These are phyloP conservation scores for Rickenella mellea DNA, from an alignment of 768 basidiomycete genomes.

Conservation along the genomic window DNA sequence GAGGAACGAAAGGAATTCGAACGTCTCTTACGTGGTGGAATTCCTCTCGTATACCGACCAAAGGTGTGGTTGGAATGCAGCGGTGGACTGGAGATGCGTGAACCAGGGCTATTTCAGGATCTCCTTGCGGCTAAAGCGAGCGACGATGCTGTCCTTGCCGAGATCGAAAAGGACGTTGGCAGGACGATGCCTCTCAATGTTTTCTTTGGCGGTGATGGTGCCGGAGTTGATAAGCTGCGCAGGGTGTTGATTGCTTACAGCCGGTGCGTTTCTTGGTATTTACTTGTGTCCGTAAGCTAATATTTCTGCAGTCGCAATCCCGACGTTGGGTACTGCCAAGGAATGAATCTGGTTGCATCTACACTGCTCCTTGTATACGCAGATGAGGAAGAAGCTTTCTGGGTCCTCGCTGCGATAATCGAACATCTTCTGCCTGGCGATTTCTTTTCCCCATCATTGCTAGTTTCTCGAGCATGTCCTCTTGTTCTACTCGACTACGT, in stretches of 20 bases:
- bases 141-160: conserved; percentile 43
- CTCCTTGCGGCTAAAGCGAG: conserved; percentile 48
- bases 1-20: conserved; percentile 77
- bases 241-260: conserved; percentile 89
- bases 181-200: conserved; percentile 90
- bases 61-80: conserved; percentile 93
- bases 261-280: conserved; percentile 43
- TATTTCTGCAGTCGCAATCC: conserved; percentile 65
- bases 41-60: conserved; percentile 79
- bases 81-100: conserved; percentile 83
- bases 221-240: conserved; percentile 84
- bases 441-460: conserved; percentile 87
- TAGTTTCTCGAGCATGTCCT: conserved; percentile 91
- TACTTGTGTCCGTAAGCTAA: neutral
- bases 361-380: conserved; percentile 88
- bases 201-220: conserved; percentile 96
- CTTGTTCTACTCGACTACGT: conserved; percentile 85
- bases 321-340: conserved; percentile 88
- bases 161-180: conserved; percentile 96
- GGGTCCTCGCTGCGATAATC: conserved; percentile 84
- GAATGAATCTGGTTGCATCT: conserved; percentile 93
- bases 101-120: conserved; percentile 86
- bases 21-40: conserved; percentile 71
- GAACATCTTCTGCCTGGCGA: conserved; percentile 84
- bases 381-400: conserved; percentile 95